These are phyloP conservation scores for Thymus mandschuricus DNA, from an alignment of 257 asterid species.

Conservation along the genomic window DNA sequence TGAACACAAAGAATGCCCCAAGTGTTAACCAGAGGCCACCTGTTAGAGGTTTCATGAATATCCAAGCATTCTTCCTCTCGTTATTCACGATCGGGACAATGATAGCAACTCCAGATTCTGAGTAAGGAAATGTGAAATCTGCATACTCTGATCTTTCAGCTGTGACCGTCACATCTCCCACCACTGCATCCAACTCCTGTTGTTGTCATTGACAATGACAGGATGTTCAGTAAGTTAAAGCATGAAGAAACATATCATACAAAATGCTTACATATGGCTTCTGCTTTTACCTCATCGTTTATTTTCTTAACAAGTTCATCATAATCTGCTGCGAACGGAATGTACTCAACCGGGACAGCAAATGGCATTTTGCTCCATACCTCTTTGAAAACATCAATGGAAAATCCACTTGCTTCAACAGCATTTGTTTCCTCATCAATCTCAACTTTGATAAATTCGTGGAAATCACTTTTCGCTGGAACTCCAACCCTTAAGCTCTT, in stretches of 20 bases:
- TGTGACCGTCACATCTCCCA: conserved; percentile 52
- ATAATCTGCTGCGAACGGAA: conserved; percentile 30
- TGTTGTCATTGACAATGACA: not conserved
- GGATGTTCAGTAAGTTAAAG: not conserved
- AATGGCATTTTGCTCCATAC: conserved; percentile 41
- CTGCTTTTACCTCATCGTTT: conserved; percentile 25
- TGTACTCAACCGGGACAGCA: conserved; percentile 32
- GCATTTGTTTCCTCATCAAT: conserved; percentile 31
- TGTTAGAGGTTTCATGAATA: conserved; percentile 54
- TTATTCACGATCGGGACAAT: conserved; percentile 42
- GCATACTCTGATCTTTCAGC: conserved; percentile 37
- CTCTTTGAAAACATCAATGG: conserved; percentile 43
- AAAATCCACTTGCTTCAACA: conserved; percentile 45
- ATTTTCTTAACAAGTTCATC: conserved; percentile 39
- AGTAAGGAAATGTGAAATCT: conserved; percentile 49
- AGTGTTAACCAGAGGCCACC: conserved; percentile 48
- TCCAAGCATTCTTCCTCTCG: conserved; percentile 52
- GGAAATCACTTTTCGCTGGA: conserved; percentile 35
- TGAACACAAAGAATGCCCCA: conserved; percentile 49
- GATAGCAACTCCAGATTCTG: conserved; percentile 44
- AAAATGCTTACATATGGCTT: not conserved
- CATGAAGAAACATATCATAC: not conserved
- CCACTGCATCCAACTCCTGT: conserved; percentile 45
- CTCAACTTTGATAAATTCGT: conserved; percentile 44
- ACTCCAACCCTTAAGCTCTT: conserved; percentile 47